Evolutionary conservation across 2,329 filamentous ascomycete genomes (phyloP), one percentile per base, ranked within the genome.

Genomic region (Cryphonectria nitschkei): DNA sequence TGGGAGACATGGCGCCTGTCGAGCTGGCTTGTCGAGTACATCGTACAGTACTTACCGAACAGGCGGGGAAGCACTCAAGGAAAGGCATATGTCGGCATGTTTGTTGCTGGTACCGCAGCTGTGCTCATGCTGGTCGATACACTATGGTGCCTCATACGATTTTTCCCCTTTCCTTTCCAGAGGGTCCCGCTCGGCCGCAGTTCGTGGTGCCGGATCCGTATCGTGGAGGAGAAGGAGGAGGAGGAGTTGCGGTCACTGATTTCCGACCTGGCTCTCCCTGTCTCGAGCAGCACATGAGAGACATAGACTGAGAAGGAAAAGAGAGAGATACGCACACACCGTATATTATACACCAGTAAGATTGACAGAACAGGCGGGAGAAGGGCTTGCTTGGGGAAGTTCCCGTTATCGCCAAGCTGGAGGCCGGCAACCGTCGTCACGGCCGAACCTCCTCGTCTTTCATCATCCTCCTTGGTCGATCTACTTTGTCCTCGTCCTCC

Each of bases 11-110:
- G 66, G 67, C 46, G 46, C 66, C 72, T 71, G 66, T 68, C 65
- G 62, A 58, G 46, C 37, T 56, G 54, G 19, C 32, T 14, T 16
- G 72, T 74, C 71, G 69, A 75, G 74, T 74, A 73, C 72, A 34
- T 34, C 73, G 74, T 73, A 69, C 67, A 69, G 69, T 50, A 50
- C 46, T 50, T 50, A 50, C 22, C 46, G 46, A 50, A 50, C 46
- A 50, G 46, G 63, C 43, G 69, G 37, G 58, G 32, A 62, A 37
- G 14, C 32, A 41, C 32, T 4, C 37, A 67, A 9, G n/a, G 61
- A 32, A 32, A n/a, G 68, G 66, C 60, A 62, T 62, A 37, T 19
- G 46, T 70, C 68, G 65, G 64, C 68, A 68, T 62, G 46, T 50
- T 50, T 22, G n/a, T 11, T 11, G 43, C 41, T 69, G 66, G 70